Percentiles rank a stretch among this genome's conserved stretches.
Evolutionary conservation across 1,284 basidiomycete species (phyloP).

Genomic region (Ceratobasidium sp.): DNA sequence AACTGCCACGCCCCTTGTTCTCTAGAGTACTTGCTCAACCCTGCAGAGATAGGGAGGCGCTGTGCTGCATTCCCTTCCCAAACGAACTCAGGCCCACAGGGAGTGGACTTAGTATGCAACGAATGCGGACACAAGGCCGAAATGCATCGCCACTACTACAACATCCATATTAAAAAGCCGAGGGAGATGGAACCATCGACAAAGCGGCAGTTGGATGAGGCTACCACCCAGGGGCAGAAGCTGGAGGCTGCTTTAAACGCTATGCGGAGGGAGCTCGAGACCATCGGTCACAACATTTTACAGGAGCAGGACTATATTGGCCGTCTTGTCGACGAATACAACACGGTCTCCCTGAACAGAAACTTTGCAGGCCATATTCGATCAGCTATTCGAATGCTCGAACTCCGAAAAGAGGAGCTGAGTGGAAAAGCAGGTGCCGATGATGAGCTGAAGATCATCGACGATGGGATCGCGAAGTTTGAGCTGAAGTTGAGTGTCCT

Average conservation of each 20-base stretch:
- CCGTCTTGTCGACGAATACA: slow-evolving; percentile 5
- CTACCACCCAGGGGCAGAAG: background rate
- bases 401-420: slow-evolving; percentile 11
- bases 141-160: slow-evolving; percentile 5
- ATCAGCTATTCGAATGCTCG: slow-evolving; percentile 24
- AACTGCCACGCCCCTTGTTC: too few species aligned
- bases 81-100: background rate
- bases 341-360: slow-evolving; percentile 9
- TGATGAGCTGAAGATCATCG: background rate
- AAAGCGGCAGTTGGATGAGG: background rate
- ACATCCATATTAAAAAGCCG: background rate
- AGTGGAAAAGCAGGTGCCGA: background rate
- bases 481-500: background rate
- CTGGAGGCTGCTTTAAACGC: background rate
- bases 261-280: background rate
- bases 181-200: background rate
- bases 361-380: slow-evolving; percentile 23
- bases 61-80: background rate
- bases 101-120: slow-evolving; percentile 7
- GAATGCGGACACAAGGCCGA: background rate
- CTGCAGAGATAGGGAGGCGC: slow-evolving; percentile 17
- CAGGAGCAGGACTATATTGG: background rate
- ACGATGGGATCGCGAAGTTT: slow-evolving; percentile 3
- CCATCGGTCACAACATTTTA: background rate
- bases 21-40: slow-evolving; percentile 3